Base-by-base conservation (phyloP, 2,329 filamentous ascomycete genomes). In the Penicillium aurantiogriseum region DNA sequence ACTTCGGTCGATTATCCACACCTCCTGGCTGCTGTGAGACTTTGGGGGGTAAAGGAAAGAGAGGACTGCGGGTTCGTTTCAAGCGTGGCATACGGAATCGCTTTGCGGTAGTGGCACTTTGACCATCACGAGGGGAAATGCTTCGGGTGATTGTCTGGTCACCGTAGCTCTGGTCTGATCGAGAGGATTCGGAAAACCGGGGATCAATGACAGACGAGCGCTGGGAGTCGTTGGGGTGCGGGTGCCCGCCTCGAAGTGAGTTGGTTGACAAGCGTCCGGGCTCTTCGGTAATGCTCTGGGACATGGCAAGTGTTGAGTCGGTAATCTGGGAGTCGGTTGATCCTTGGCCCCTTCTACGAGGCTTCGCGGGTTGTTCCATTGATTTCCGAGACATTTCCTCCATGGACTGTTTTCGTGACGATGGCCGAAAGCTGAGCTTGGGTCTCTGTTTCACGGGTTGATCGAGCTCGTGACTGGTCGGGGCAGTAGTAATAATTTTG, bases 41-140 rank as follows among this genome's bases (percentile, higher is more conserved):
- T 73, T 89, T 92, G 62, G 93, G 87, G 40, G 91, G 92, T n/a
- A 97, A 81, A 57, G 93, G 92, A 68, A 97, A 97, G 36, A 97
- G 78, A 3, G 90, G 84, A 29, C 85, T 87, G 58, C 89, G 86
- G 68, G 89, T 91, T 67, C 87, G 88, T 68, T 86, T 89, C 62
- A 91, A 83, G 51, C 91, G 88, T 35, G 88, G 85, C 61, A 97
- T 81, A 57, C 87, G 87, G 72, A 97, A 96, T 71, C 96, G 91
- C 27, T 88, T 88, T 23, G 83, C 87, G 6, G 85, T 83, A 29
- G 84, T 81, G 15, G 83, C 77, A 10, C 83, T 85, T 3, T 58
- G 47, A n/a, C 46, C 51, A 61, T 89, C 85, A 11, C 86, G 88
- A 7, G 85, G 87, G 44, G 81, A 87, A 52, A 81, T 83, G 62